A percentile compares a stretch with the other conserved stretches of the same genome.
These are phyloP conservation scores for Fusarium luffae DNA, from an alignment of 2,329 filamentous ascomycete species.

Conservation along the genomic window DNA sequence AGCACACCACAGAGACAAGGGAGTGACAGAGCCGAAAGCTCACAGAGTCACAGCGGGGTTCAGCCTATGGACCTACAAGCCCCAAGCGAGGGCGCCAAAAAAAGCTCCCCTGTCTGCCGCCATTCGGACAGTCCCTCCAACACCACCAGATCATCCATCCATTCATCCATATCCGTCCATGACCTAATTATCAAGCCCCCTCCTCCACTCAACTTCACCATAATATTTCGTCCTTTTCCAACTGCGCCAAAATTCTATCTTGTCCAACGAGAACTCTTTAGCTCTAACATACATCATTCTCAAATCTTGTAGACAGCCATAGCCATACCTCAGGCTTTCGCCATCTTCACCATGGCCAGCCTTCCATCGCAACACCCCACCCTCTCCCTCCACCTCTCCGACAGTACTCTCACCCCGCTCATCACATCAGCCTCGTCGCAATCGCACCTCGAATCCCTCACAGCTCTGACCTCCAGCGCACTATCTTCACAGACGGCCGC, in stretches of 20 bases:
- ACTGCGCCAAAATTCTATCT: slow-evolving; percentile 4
- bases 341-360: slow-evolving; percentile 49
- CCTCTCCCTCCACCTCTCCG: slow-evolving; percentile 67
- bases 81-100: slow-evolving; percentile 28
- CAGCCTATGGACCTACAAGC: slow-evolving; percentile 9
- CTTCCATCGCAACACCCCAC: slow-evolving; percentile 61
- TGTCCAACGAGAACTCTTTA: not conserved
- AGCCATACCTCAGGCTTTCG: slow-evolving; percentile 9
- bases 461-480: slow-evolving; percentile 63
- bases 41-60: slow-evolving; percentile 25
- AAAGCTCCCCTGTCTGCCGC: slow-evolving; percentile 22
- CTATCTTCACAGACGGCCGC: slow-evolving; percentile 65
- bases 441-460: slow-evolving; percentile 61
- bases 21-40: slow-evolving; percentile 26
- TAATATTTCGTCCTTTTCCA: slow-evolving; percentile 17
- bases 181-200: slow-evolving; percentile 25
- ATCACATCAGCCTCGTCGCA: slow-evolving; percentile 63
- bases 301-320: not conserved
- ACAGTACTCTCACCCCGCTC: slow-evolving; percentile 67
- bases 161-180: slow-evolving; percentile 21
- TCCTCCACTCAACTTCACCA: slow-evolving; percentile 26
- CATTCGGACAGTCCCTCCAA: slow-evolving; percentile 22
- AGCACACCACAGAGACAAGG: not conserved
- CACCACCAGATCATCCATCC: slow-evolving; percentile 24
- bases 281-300: not conserved